Conservation (phyloP, 441 rosid genomes). For the Bocquillonia castaneifolia region DNA sequence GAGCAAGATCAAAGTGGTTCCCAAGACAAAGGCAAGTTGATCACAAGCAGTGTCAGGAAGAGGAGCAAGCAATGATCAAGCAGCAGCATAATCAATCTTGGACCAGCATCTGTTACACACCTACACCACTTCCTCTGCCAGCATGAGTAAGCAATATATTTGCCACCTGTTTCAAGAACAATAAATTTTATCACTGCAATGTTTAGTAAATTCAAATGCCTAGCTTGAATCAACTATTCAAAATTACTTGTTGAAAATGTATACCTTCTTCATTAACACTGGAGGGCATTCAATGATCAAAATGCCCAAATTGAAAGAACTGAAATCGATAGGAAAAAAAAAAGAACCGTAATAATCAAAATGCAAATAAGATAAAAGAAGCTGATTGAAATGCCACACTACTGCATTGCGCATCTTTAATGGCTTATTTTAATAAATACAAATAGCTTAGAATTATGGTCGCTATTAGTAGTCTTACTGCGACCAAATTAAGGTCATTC, state of each 20-base stretch:
- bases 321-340: no score
- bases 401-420: no score
- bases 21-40: slow-evolving; percentile 77
- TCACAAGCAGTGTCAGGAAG: slow-evolving; percentile 90
- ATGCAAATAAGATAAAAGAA: no score
- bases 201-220: slow-evolving; percentile 4
- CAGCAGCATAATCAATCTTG: slow-evolving; percentile 91
- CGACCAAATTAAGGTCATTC: no score
- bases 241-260: background rate
- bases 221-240: background rate
- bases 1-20: slow-evolving; percentile 83
- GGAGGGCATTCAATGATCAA: slow-evolving; percentile 85
- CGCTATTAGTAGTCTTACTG: no score
- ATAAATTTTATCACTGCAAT: background rate
- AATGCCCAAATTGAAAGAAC: no score
- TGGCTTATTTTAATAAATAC: no score
- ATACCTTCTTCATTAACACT: slow-evolving; percentile 90
- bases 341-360: no score
- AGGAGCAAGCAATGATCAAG: slow-evolving; percentile 94
- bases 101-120: slow-evolving; percentile 81
- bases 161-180: slow-evolving; percentile 60
- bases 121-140: slow-evolving; percentile 83
- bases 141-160: slow-evolving; percentile 89
- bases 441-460: no score
- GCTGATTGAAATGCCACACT: no score